These are phyloP conservation scores for Microstroma glucosiphilum DNA, from an alignment of 1,284 basidiomycete species.

Conservation along the genomic window DNA sequence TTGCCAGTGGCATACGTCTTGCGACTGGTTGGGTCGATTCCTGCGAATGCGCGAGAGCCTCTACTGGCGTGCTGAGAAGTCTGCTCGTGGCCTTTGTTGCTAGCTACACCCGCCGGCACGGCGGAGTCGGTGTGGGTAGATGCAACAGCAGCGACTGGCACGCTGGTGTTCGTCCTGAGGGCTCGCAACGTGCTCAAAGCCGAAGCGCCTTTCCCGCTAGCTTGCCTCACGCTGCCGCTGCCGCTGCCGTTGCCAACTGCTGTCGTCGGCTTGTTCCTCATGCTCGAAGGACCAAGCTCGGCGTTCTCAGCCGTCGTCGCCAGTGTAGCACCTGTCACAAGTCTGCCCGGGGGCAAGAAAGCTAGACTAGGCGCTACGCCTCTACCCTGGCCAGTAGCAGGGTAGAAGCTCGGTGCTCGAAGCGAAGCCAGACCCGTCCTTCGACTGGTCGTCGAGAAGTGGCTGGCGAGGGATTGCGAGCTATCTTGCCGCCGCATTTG, in stretches of 20 bases:
- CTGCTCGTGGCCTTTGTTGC: not conserved
- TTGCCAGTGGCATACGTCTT: not conserved
- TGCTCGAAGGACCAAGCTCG: not conserved
- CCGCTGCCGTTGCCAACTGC: not conserved
- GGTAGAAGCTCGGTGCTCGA: slow-evolving; percentile 1
- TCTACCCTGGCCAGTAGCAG: not conserved
- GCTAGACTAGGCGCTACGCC: not conserved
- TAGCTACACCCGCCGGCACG: not conserved
- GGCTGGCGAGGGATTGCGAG: not conserved
- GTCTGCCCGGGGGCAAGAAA: not conserved
- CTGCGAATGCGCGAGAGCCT: not conserved
- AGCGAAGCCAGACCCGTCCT: not conserved
- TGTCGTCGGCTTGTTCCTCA: not conserved
- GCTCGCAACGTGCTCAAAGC: not conserved
- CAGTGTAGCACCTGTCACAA: not conserved
- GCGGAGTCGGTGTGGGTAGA: not conserved
- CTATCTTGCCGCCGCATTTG: not conserved
- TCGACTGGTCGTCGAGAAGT: slow-evolving; percentile 3
- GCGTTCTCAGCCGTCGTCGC: not conserved
- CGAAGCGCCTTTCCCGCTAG: not conserved
- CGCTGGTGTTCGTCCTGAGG: not conserved
- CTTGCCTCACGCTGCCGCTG: not conserved
- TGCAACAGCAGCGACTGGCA: not conserved
- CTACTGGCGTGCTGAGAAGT: not conserved
- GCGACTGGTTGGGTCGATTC: slow-evolving; percentile 9